phyloP scores from a whole-genome alignment of 2,329 filamentous ascomycete species.

The Myriosclerotinia curreyana region DNA sequence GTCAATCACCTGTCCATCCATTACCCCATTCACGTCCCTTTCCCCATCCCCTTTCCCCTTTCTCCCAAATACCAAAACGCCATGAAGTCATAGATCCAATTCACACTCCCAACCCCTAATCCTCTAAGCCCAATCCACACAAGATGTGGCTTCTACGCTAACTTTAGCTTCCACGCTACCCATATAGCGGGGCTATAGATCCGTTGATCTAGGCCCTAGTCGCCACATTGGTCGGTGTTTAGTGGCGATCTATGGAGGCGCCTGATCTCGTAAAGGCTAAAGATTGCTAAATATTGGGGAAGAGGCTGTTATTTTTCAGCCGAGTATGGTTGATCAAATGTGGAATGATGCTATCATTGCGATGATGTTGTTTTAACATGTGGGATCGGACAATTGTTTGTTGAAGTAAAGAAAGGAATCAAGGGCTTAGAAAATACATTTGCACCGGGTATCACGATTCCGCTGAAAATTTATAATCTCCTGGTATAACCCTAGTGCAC shows the following conservation, averaged over 20 bases:
- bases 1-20: background rate
- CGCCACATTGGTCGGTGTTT: background rate
- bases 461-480: background rate
- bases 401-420: background rate
- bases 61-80: background rate
- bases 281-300: background rate
- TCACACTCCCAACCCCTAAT: background rate
- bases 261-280: background rate
- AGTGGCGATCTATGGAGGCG: background rate
- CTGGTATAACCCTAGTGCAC: background rate
- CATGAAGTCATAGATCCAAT: conserved; percentile 3
- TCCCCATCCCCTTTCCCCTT: background rate
- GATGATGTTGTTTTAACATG: background rate
- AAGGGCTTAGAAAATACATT: background rate
- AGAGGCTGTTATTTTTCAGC: background rate
- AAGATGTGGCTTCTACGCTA: conserved; percentile 1
- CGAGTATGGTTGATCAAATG: background rate
- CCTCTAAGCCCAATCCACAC: background rate
- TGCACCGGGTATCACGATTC: background rate
- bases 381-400: background rate
- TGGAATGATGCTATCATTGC: background rate
- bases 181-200: background rate
- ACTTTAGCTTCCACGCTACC: background rate
- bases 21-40: too few species aligned
- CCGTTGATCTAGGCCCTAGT: background rate